Evolutionary conservation across 257 asterid species (phyloP), one percentile per base, ranked within the genome.

Genomic region (Mentha longifolia): DNA sequence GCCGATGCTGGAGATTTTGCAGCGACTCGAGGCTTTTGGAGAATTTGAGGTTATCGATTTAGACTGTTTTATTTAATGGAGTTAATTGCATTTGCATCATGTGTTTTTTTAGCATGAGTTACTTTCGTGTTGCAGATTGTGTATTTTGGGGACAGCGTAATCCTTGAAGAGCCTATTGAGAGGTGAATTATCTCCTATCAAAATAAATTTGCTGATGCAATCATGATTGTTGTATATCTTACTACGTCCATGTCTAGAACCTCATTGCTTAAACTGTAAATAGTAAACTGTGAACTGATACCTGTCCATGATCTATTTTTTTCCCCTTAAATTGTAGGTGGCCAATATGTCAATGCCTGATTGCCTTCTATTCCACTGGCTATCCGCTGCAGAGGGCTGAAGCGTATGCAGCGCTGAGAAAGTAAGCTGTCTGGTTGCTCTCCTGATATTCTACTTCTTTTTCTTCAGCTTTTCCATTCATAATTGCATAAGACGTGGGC

Each of bases 261-360:
- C 54, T 61, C 39, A 14, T 42, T 12, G 31, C 25, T 51, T 25
- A 50, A 15, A 33, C 37, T 33, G 37, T 33, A 4, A 67, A 61
- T 31, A 62, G 58, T 54, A 49, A 52, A 55, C 52, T 60, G 64
- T 59, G n/a, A 37, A 59, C 7, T 66, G 73, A 61, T 50, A 41
- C n/a, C 71, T 51, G 45, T 61, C 20, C 66, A 56, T 67, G 54
- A 62, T 57, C 10, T 58, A 4, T 68, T 28, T 22, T 9, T 17
- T 33, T 59, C 42, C 56, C 65, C 51, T 70, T 67, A 15, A 45
- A 72, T 76, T 83, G 77, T 84, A 94, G 99, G 61, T 94, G 99
- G 99, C 97, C 97, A 14, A 86, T 94, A 80, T 94, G 99, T 56
- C 89, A 94, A 42, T 91, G 97, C 81, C 80, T 94, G 80, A 85